Base-by-base conservation (phyloP, 2,329 filamentous ascomycete genomes). In the Cytospora chrysosperma region DNA sequence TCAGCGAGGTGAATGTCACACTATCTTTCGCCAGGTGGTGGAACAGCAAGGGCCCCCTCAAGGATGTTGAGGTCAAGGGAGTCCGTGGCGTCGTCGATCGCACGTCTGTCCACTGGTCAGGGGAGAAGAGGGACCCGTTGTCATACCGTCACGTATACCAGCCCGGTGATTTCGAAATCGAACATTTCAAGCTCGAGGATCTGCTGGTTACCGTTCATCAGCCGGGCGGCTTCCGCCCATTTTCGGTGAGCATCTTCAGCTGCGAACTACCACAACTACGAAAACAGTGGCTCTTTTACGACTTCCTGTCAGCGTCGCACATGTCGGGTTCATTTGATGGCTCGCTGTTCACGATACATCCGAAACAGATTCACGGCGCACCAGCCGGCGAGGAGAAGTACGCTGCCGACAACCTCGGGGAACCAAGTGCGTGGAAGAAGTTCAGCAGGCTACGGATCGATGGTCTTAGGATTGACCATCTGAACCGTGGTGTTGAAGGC, bases 11-110 rank as follows among this genome's bases (percentile, higher is more conserved):
- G 66, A 97, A 99, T 72, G 94, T 99, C 50, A 98, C 94, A 0
- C 76, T 99, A 28, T 99, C 95, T 0, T 98, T 99, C 70, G 84
- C 93, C n/a, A 98, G 97, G 74, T 99, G 95, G 95, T 96, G 96
- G 86, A 98, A 97, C 70, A 94, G 95, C 26, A 97, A 94, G 75
- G 95, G 95, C 0, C 82, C 96, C 7, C 80, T 99, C 10, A 89
- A 91, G 70, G 92, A 98, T 73, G 95, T 99, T 50, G 93, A 97
- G 72, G 89, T 99, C 59, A 95, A 93, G 72, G 95, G 95, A 5
- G 91, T 99, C 32, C 86, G 95, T 65, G 95, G 95, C 26, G 92
- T 98, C 6, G 84, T 99, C 52, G 95, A 99, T 75, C 86, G 95
- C 64, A 97, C 93, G 0, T 90, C 88, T 54, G 90, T 99, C 2